These are phyloP conservation scores for Backusella psychrophila DNA, from an alignment of 192 early-diverging fungal species.

Conservation along the genomic window DNA sequence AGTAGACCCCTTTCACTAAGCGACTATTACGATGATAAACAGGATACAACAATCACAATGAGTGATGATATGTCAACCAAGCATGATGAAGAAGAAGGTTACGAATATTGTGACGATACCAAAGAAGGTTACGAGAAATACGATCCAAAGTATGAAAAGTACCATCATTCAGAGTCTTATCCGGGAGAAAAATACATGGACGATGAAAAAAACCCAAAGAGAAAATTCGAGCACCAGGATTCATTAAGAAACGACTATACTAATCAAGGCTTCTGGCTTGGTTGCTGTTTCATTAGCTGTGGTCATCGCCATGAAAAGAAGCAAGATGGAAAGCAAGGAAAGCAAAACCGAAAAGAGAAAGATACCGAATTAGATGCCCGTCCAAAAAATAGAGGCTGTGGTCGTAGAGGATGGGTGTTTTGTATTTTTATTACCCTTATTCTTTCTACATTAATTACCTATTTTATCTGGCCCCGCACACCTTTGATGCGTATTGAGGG, in stretches of 20 bases:
- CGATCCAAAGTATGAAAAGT: background rate
- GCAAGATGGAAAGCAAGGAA: background rate
- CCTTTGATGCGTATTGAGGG: slow-evolving; percentile 26
- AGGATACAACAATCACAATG: background rate
- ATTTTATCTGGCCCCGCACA: slow-evolving; percentile 24
- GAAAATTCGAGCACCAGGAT: background rate
- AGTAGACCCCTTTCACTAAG: background rate
- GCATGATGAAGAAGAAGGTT: slow-evolving; percentile 1
- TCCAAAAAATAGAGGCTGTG: slow-evolving; percentile 16
- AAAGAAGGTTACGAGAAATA: slow-evolving; percentile 2
- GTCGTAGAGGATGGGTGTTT: slow-evolving; percentile 21
- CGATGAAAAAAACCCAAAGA: background rate
- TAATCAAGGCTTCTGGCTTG: slow-evolving; percentile 20
- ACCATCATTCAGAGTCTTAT: background rate
- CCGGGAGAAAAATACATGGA: background rate
- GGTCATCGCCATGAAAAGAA: slow-evolving; percentile 12
- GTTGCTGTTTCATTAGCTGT: slow-evolving; percentile 25
- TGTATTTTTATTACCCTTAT: slow-evolving; percentile 16
- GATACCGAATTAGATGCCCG: background rate
- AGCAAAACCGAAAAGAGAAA: background rate
- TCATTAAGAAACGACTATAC: background rate
- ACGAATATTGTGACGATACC: background rate
- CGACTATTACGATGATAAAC: background rate
- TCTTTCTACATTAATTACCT: slow-evolving; percentile 4
- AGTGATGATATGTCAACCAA: slow-evolving; percentile 14